A percentile compares a stretch with the other conserved stretches of the same genome.
Conservation (phyloP, 2,329 filamentous ascomycete genomes). For the Aspergillus puulaauensis region DNA sequence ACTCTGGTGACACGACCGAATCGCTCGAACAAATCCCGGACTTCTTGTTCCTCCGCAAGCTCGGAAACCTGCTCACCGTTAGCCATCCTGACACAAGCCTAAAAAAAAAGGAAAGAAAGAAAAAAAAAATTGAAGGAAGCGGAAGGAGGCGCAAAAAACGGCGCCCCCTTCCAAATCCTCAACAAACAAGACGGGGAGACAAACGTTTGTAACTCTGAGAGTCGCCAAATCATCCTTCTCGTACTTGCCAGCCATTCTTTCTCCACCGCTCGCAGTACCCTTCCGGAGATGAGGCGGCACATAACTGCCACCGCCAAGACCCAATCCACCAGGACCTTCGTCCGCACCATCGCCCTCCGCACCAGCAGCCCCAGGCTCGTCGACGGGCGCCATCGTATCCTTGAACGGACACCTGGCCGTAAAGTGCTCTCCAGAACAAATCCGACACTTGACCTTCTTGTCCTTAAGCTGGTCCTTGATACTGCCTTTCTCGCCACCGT, state of each 20-base stretch:
- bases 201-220: slow-evolving; percentile 93
- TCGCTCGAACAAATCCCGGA: slow-evolving; percentile 96
- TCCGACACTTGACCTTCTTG: slow-evolving; percentile 99
- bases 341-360: slow-evolving; percentile 47
- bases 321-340: slow-evolving; percentile 55
- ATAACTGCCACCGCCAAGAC: slow-evolving; percentile 75
- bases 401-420: slow-evolving; percentile 99
- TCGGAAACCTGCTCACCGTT: slow-evolving; percentile 71
- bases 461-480: slow-evolving; percentile 77
- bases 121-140: slow-evolving; percentile 2
- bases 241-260: slow-evolving; percentile 89
- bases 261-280: slow-evolving; percentile 58
- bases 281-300: slow-evolving; percentile 91
- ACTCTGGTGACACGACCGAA: slow-evolving; percentile 96
- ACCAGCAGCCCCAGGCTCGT: slow-evolving; percentile 39
- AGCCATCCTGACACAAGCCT: neutral
- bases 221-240: slow-evolving; percentile 97
- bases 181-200: slow-evolving; percentile 38
- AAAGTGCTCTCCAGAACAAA: slow-evolving; percentile 98
- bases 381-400: slow-evolving; percentile 87
- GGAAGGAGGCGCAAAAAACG: too few relatives aligned
- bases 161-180: neutral
- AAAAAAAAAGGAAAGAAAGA: slow-evolving; percentile 3
- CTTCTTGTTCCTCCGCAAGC: slow-evolving; percentile 91
- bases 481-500: slow-evolving; percentile 56